Base-by-base conservation (phyloP, 2,329 filamentous ascomycete species). In the Calycina marina region DNA sequence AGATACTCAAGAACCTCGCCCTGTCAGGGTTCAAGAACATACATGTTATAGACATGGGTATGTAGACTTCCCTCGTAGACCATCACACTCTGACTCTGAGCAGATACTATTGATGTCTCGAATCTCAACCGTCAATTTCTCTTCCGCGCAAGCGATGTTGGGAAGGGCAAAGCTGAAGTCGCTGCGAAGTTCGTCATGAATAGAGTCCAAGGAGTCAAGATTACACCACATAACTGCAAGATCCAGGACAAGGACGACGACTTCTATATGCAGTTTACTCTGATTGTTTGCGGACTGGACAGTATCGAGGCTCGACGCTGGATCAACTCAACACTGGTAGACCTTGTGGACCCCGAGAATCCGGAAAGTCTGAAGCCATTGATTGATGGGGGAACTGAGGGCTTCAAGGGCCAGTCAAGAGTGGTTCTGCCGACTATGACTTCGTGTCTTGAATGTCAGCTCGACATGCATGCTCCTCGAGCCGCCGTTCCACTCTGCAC, bases 81-180 rank as follows among this genome's bases (percentile, higher is more conserved):
- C 18, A 12, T 8, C 5, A 15, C 8, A 11, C 18, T 39, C n/a
- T 36, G 25, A 44, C 40, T 44, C 27, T 6, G 28, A 14, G 24
- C 44, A 84, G 85, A 98, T 57, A 98, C 88, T 1, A 98, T 98
- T 56, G 90, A 98, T 52, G 88, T 98, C 39, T 94, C 86, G 31
- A 98, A 98, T 55, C 69, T 98, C 14, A 98, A 98, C 58, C 79
- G 90, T 25, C 90, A 98, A 50, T 98, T 98, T 52, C 72, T 98
- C 37, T 98, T 98, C 58, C 82, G 90, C 14, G 71, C 86, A 47
- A 65, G 74, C 38, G 90, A 98, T 54, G 88, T 98, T 16, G 90
- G 92, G 22, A 88, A 84, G 50, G 82, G 70, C 45, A 98, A 98
- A 59, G 90, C 92, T 30, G 83, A 90, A 51, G 82, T 93, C 26